These are phyloP conservation scores for Cyclotella sp. DNA, from an alignment of 108 stramenopile genomes.

Conservation along the genomic window DNA sequence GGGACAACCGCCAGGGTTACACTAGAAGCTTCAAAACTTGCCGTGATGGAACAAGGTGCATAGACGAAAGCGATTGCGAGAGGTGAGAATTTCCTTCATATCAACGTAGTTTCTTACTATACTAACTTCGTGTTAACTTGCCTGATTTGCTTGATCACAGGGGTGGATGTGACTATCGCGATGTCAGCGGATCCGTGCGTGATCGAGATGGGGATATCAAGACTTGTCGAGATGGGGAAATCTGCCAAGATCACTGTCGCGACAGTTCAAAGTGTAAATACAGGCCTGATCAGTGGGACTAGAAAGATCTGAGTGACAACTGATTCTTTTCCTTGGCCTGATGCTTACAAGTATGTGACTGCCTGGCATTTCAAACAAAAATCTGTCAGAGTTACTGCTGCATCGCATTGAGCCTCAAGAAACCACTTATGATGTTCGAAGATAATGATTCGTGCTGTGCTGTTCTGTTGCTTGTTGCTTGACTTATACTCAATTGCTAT, in stretches of 20 bases:
- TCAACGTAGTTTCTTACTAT: not conserved
- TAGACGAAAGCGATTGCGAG: not conserved
- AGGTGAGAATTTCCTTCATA: not conserved
- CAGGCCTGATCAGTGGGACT: conserved; percentile 16
- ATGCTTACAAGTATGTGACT: too few relatives aligned
- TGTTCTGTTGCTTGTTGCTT: too few relatives aligned
- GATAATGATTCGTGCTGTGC: too few relatives aligned
- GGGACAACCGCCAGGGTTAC: not conserved
- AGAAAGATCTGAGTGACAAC: not conserved
- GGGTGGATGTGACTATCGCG: conserved; percentile 10
- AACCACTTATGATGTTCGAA: too few relatives aligned
- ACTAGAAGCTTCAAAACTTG: conserved; percentile 3
- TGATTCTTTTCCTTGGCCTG: too few relatives aligned
- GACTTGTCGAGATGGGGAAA: conserved; percentile 1
- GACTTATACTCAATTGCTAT: too few relatives aligned
- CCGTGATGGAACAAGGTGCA: conserved; percentile 10
- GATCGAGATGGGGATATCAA: not conserved
- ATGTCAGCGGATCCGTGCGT: not conserved
- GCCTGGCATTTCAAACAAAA: too few relatives aligned
- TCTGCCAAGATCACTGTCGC: not conserved
- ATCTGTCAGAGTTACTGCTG: too few relatives aligned
- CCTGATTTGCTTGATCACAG: not conserved
- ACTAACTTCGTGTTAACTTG: too few relatives aligned
- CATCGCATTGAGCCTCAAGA: too few relatives aligned
- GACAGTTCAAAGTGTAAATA: not conserved